Conservation (phyloP, 2,329 filamentous ascomycete genomes). For the Ramularia endophylla region DNA sequence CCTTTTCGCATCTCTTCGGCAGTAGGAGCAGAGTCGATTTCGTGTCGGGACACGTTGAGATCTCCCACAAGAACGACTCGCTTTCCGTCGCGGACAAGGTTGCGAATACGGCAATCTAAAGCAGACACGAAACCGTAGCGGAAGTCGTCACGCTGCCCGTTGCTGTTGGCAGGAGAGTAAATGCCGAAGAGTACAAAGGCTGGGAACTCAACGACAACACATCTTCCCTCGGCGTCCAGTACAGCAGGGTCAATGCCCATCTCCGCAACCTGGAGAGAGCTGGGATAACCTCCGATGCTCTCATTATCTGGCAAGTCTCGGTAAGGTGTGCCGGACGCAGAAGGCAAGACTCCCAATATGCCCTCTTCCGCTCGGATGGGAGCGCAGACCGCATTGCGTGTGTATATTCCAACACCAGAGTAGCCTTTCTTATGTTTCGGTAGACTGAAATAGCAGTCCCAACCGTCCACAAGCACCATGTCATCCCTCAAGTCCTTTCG, state of each 20-base stretch:
- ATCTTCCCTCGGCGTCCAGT: slow-evolving; percentile 87
- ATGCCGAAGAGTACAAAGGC: slow-evolving; percentile 91
- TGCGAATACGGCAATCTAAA: slow-evolving; percentile 77
- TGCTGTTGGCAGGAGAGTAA: slow-evolving; percentile 85
- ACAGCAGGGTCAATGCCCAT: slow-evolving; percentile 60
- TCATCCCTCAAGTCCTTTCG: slow-evolving; percentile 87
- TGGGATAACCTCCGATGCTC: slow-evolving; percentile 86
- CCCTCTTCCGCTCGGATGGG: slow-evolving; percentile 92
- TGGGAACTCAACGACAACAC: slow-evolving; percentile 85
- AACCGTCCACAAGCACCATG: slow-evolving; percentile 90
- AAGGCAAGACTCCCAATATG: slow-evolving; percentile 72
- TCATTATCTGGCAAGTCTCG: slow-evolving; percentile 66
- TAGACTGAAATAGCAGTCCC: slow-evolving; percentile 94
- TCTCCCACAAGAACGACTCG: slow-evolving; percentile 82
- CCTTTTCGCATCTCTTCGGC: slow-evolving; percentile 67
- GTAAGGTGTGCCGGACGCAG: slow-evolving; percentile 65
- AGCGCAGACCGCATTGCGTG: slow-evolving; percentile 74
- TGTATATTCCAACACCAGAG: slow-evolving; percentile 93
- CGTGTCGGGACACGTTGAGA: slow-evolving; percentile 67
- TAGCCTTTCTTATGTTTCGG: slow-evolving; percentile 96
- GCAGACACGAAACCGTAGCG: slow-evolving; percentile 72
- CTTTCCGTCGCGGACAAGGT: slow-evolving; percentile 74
- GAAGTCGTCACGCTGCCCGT: slow-evolving; percentile 77
- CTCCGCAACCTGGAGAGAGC: slow-evolving; percentile 56
- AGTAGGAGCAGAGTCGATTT: slow-evolving; percentile 70